A percentile compares a stretch with the other conserved stretches of the same genome.
Evolutionary conservation across 768 basidiomycete species (phyloP).

Genomic region (Mycena venus): DNA sequence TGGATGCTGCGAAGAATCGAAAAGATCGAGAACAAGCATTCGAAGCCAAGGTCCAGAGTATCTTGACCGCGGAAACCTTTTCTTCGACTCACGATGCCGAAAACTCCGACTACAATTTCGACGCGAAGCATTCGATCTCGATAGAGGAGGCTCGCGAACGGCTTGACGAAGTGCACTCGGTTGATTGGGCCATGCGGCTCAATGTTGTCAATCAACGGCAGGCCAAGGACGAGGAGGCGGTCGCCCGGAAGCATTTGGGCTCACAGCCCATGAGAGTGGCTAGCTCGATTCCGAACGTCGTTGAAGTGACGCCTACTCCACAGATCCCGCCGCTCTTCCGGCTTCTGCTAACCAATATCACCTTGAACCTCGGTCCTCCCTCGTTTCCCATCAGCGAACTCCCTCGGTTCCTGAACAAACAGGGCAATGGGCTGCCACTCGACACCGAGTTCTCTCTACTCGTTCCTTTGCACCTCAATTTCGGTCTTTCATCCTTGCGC

Average conservation of each 20-base stretch:
- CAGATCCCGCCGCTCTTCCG: constrained; percentile 79
- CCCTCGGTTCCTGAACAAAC: constrained; percentile 73
- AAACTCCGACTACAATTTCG: constrained; percentile 72
- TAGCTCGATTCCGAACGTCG: constrained; percentile 57
- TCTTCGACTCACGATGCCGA: constrained; percentile 36
- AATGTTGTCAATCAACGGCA: constrained; percentile 62
- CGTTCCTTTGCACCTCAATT: constrained; percentile 84
- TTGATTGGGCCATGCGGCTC: constrained; percentile 78
- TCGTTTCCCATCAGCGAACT: constrained; percentile 70
- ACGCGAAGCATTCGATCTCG: constrained; percentile 73
- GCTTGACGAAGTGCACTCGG: constrained; percentile 76
- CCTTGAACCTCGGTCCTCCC: constrained; percentile 68
- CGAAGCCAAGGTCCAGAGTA: constrained; percentile 79
- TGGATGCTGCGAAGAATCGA: constrained; percentile 77
- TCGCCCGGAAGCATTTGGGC: constrained; percentile 62
- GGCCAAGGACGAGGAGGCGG: constrained; percentile 60
- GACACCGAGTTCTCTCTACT: constrained; percentile 84
- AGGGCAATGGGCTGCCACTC: constrained; percentile 76
- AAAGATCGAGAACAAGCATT: constrained; percentile 87
- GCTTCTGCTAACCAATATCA: constrained; percentile 69
- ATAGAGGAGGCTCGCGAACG: constrained; percentile 79
- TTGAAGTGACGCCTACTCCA: constrained; percentile 50
- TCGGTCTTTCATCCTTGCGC: constrained; percentile 72
- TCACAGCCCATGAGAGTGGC: constrained; percentile 42
- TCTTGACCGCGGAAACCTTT: constrained; percentile 59